Evolutionary conservation across 192 early-diverging fungal species (phyloP), one percentile per base, ranked within the genome.

Genomic region (Linnemannia elongata): DNA sequence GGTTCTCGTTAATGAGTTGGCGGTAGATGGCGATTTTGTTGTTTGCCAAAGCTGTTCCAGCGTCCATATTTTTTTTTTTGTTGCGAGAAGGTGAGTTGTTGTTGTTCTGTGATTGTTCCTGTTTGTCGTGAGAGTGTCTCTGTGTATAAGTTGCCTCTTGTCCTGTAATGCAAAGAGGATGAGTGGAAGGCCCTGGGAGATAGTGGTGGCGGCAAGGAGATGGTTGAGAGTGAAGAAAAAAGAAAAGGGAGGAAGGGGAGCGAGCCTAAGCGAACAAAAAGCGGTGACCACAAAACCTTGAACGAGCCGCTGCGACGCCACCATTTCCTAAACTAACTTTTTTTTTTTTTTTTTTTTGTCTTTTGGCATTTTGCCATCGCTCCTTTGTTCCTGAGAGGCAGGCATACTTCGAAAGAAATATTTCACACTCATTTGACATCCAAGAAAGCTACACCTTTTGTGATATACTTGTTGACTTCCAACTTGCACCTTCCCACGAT

Each of bases 1-100:
- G 52, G 72, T 77, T 83, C 72, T 83, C 80, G 18, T 44, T 60
- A 15, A 88, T 82, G 80, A 88, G 74, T 63, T 83, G 76, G 15
- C 87, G 74, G 63, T 77, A 82, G 0, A 78, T 22, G 18, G 72
- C 77, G 24, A 77, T 38, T 18, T 76, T 88, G 33, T 68, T 55
- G 44, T 49, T 45, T 49, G 55, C 47, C 22, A 5, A 27, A 66
- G 39, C 44, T 17, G 10, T 24, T 74, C 17, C 4, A 52, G 41
- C 72, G 44, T 49, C 22, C 39, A 15, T 45, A 42, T 47, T 42
- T 75, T 9, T 12, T 76, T 71, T 4, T 38, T 35, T 6, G 6
- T 35, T 22, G 27, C 6, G n/a, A n/a, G 18, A 4, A 13, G n/a
- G 13, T 39, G 36, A 5, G 49, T 15, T 69, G 72, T 2, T 12